These are phyloP conservation scores for Inga leiocalycina DNA, from an alignment of 306 rosid species.

Conservation along the genomic window DNA sequence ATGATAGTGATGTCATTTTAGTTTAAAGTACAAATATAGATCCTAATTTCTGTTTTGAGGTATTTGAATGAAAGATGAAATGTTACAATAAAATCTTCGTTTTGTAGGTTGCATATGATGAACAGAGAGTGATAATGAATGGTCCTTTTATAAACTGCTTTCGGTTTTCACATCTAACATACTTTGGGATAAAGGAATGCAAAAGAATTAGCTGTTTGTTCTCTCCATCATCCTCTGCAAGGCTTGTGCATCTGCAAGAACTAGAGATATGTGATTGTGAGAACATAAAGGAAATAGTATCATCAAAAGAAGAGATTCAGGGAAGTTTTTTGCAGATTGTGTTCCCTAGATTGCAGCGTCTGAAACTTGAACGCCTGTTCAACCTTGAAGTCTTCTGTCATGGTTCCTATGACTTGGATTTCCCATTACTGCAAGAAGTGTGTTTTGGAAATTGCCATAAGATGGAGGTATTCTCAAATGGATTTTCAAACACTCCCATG, in stretches of 20 bases:
- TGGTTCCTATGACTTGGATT: constrained; percentile 21
- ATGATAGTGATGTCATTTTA: too few species aligned
- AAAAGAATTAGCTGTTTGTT: constrained; percentile 11
- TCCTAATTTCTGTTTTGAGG: not conserved
- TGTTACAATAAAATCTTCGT: not conserved
- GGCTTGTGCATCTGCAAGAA: constrained; percentile 22
- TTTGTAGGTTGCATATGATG: constrained; percentile 8
- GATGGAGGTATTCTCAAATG: constrained; percentile 22
- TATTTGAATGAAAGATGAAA: not conserved
- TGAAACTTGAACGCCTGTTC: constrained; percentile 19
- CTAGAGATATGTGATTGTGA: constrained; percentile 26
- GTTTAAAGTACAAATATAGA: too few species aligned
- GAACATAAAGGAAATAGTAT: constrained; percentile 17
- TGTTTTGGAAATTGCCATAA: constrained; percentile 16
- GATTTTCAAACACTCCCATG: constrained; percentile 21
- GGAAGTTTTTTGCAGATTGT: not conserved
- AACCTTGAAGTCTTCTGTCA: constrained; percentile 26
- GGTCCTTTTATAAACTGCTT: not conserved
- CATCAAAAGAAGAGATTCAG: not conserved
- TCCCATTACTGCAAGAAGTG: constrained; percentile 27
- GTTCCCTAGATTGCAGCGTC: constrained; percentile 4
- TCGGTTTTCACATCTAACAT: constrained; percentile 21
- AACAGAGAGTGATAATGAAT: not conserved
- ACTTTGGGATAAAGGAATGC: constrained; percentile 24
- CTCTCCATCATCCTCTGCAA: constrained; percentile 27